phyloP scores from a whole-genome alignment of 2,329 filamentous ascomycete species.

The Fusarium caatingaense region DNA sequence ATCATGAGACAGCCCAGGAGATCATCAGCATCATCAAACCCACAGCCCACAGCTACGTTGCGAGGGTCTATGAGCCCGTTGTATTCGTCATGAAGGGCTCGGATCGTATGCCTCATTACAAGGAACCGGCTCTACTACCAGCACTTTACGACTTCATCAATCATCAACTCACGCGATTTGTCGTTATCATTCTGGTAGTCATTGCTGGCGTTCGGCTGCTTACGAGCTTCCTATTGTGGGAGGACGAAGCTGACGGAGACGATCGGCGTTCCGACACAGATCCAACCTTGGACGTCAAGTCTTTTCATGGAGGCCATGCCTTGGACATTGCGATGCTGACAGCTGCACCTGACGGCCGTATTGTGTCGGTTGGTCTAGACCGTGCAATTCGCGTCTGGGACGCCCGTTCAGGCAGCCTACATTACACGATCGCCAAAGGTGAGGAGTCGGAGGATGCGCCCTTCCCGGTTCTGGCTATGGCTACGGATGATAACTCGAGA shows the following conservation, averaged over 20 bases:
- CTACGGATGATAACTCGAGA: conserved; percentile 72
- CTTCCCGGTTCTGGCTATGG: conserved; percentile 71
- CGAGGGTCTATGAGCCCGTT: conserved; percentile 78
- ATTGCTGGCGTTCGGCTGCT: conserved; percentile 74
- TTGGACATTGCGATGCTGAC: conserved; percentile 76
- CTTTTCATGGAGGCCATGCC: conserved; percentile 70
- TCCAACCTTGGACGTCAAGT: conserved; percentile 68
- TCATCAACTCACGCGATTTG: conserved; percentile 68
- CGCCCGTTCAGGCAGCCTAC: conserved; percentile 58
- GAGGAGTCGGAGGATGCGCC: conserved; percentile 57
- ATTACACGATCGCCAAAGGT: conserved; percentile 57
- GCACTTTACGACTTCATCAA: conserved; percentile 73
- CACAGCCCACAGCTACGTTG: conserved; percentile 75
- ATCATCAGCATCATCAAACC: conserved; percentile 82
- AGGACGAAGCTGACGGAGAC: conserved; percentile 63
- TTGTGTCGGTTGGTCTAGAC: conserved; percentile 78
- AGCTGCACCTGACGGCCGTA: conserved; percentile 70
- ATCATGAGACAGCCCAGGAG: conserved; percentile 81
- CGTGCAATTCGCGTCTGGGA: conserved; percentile 75
- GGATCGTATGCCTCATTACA: conserved; percentile 68
- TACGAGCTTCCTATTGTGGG: conserved; percentile 80
- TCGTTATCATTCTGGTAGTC: conserved; percentile 71
- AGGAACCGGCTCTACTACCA: conserved; percentile 52
- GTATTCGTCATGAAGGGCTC: conserved; percentile 78
- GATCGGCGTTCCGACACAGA: conserved; percentile 59